These are phyloP conservation scores for Sugiyamaella mastotermitis DNA, from an alignment of 805 yeast species.

Conservation along the genomic window DNA sequence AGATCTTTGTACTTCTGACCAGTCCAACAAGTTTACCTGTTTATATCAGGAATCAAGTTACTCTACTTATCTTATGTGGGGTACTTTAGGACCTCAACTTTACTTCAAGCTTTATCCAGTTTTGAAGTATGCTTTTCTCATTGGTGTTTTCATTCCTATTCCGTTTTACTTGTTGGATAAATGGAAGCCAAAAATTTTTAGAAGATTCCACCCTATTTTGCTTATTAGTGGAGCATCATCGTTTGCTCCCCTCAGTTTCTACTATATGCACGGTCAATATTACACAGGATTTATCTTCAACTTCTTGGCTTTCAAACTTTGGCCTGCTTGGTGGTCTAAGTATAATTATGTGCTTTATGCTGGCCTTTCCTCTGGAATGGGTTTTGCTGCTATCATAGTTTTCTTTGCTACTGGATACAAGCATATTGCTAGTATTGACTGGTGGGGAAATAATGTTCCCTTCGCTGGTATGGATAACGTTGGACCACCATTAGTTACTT, in stretches of 20 bases:
- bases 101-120: constrained; percentile 40
- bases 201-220: constrained; percentile 38
- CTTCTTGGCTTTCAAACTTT: constrained; percentile 36
- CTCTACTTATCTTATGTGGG: constrained; percentile 40
- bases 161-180: constrained; percentile 21
- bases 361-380: constrained; percentile 44
- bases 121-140: constrained; percentile 40
- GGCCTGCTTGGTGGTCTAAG: constrained; percentile 46
- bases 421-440: constrained; percentile 29
- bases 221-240: constrained; percentile 40
- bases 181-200: constrained; percentile 10
- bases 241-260: constrained; percentile 38
- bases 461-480: too few relatives aligned
- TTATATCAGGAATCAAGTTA: constrained; percentile 39
- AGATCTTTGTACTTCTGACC: constrained; percentile 24
- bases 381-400: constrained; percentile 40
- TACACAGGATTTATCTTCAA: constrained; percentile 38
- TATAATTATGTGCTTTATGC: constrained; percentile 44
- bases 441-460: constrained; percentile 46
- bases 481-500: too few relatives aligned
- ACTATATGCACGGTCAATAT: constrained; percentile 37
- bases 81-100: constrained; percentile 43
- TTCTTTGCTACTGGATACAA: constrained; percentile 39
- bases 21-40: constrained; percentile 31
- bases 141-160: constrained; percentile 32